Evolutionary conservation across 257 asterid genomes (phyloP).

Genomic region (Solanum lycopersicoides): DNA sequence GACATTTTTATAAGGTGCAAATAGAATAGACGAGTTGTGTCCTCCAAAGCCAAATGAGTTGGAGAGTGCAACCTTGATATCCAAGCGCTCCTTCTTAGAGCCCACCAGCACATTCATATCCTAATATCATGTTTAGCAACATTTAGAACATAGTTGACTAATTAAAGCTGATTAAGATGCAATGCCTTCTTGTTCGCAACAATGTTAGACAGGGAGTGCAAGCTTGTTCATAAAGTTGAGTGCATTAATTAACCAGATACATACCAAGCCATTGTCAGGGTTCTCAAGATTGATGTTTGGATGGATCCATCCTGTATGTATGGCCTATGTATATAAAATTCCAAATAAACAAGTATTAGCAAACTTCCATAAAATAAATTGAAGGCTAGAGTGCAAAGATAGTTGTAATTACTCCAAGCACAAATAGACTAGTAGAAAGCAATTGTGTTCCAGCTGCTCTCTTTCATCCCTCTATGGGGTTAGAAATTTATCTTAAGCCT

Average conservation of each 20-base stretch:
- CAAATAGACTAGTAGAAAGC: background rate
- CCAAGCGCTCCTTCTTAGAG: constrained; percentile 17
- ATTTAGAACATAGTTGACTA: background rate
- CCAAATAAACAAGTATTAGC: background rate
- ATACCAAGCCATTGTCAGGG: constrained; percentile 94
- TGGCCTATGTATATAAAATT: constrained; percentile 45
- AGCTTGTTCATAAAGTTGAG: background rate
- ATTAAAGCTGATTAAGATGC: background rate
- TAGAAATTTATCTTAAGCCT: background rate
- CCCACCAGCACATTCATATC: constrained; percentile 24
- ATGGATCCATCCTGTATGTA: constrained; percentile 92
- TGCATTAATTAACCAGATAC: background rate
- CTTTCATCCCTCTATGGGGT: background rate
- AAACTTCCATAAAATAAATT: background rate
- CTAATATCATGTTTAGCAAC: constrained; percentile 1
- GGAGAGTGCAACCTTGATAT: constrained; percentile 33
- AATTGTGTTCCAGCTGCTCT: background rate
- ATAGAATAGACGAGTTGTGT: constrained; percentile 28
- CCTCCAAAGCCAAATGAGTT: constrained; percentile 40
- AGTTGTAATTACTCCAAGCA: background rate
- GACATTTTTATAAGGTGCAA: constrained; percentile 17
- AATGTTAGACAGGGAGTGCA: background rate
- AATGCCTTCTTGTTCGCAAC: background rate
- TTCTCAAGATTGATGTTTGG: constrained; percentile 91
- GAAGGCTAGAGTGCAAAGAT: background rate